A percentile compares a stretch with the other conserved stretches of the same genome.
phyloP scores from a whole-genome alignment of 176 grass and related monocot species.

The Zoysia japonica region DNA sequence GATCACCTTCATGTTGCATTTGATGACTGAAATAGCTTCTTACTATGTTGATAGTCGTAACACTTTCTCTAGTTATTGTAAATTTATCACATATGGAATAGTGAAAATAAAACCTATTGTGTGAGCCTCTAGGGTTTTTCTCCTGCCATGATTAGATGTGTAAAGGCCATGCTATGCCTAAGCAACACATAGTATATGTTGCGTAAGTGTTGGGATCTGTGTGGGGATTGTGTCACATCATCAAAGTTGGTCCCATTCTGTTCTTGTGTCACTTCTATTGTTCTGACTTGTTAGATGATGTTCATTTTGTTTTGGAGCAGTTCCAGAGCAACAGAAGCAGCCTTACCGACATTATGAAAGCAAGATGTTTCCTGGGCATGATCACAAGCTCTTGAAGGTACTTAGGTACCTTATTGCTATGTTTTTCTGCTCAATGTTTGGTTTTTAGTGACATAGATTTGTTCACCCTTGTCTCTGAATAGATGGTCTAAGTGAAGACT shows the following conservation, averaged over 20 bases:
- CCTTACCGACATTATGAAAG: conserved; percentile 52
- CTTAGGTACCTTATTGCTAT: conserved; percentile 54
- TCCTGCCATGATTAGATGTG: not conserved
- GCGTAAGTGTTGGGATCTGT: not conserved
- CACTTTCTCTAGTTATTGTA: not conserved
- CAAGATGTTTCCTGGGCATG: conserved; percentile 64
- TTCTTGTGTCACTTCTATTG: conserved; percentile 10
- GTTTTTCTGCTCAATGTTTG: conserved; percentile 1
- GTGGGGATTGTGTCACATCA: not conserved
- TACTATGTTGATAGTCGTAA: not conserved
- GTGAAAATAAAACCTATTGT: not conserved
- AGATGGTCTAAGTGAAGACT: not conserved
- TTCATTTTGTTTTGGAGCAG: conserved; percentile 36
- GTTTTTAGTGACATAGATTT: not conserved
- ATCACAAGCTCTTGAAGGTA: conserved; percentile 74
- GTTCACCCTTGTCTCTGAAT: conserved; percentile 1
- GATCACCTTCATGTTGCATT: not conserved
- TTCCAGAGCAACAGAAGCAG: conserved; percentile 58
- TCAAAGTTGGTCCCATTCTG: not conserved
- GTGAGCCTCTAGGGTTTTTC: not conserved
- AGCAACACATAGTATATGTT: not conserved
- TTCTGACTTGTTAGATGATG: conserved; percentile 36
- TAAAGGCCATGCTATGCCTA: not conserved
- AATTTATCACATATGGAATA: not conserved
- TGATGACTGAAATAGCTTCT: not conserved